Percentiles rank a stretch among this genome's conserved stretches.
phyloP scores from a whole-genome alignment of 768 basidiomycete species.

The Tricholoma matsutake region DNA sequence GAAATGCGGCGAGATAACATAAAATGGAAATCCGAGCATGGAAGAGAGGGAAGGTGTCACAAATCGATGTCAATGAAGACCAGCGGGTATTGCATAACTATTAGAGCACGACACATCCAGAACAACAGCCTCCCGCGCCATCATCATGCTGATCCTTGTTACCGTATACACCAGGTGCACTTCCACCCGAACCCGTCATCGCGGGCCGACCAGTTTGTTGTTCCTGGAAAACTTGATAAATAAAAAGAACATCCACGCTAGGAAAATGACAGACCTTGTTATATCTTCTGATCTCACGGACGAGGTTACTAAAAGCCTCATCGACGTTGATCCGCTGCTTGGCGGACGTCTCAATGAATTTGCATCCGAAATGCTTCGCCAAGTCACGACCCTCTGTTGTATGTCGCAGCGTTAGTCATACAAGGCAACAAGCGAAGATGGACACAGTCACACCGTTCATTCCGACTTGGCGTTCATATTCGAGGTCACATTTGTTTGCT shows the following conservation, averaged over 20 bases:
- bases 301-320: constrained; percentile 90
- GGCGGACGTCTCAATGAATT: constrained; percentile 94
- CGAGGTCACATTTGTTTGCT: constrained; percentile 97
- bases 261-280: constrained; percentile 64
- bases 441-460: constrained; percentile 66
- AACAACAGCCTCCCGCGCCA: constrained; percentile 60
- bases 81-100: constrained; percentile 20
- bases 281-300: constrained; percentile 90
- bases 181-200: constrained; percentile 41
- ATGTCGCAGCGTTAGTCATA: background rate
- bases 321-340: constrained; percentile 97
- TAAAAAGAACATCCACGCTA: background rate
- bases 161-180: constrained; percentile 47
- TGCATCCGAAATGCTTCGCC: constrained; percentile 91
- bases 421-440: background rate
- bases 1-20: background rate
- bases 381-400: constrained; percentile 91
- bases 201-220: constrained; percentile 75
- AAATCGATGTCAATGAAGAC: background rate
- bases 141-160: constrained; percentile 49
- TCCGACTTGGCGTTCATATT: constrained; percentile 94
- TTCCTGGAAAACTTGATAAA: constrained; percentile 41
- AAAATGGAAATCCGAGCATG: constrained; percentile 26
- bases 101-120: constrained; percentile 63
- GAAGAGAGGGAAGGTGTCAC: constrained; percentile 8